phyloP scores from a whole-genome alignment of 108 stramenopile species.

The Aureococcus anophagefferens region DNA sequence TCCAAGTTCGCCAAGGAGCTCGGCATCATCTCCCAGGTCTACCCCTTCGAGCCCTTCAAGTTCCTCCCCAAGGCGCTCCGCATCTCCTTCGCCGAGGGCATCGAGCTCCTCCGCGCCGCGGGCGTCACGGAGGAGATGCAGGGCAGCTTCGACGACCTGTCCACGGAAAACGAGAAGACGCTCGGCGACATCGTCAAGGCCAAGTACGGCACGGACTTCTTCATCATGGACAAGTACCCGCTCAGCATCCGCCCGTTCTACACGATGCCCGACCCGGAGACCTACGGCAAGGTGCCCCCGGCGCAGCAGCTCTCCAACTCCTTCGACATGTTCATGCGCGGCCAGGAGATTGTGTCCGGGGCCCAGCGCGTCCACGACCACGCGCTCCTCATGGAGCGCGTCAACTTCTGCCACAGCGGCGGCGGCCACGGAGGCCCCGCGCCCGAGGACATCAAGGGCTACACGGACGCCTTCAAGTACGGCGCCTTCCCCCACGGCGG shows the following conservation, averaged over 20 bases:
- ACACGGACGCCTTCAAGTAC: constrained; percentile 91
- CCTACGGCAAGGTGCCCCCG: background rate
- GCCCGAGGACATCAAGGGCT: constrained; percentile 52
- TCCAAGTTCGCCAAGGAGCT: constrained; percentile 72
- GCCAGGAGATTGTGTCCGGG: constrained; percentile 96
- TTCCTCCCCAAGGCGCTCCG: constrained; percentile 81
- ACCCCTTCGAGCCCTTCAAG: constrained; percentile 90
- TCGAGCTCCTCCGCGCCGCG: constrained; percentile 66
- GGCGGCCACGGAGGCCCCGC: background rate
- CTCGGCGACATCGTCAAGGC: constrained; percentile 87
- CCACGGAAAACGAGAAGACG: constrained; percentile 92
- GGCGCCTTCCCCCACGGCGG: constrained; percentile 94
- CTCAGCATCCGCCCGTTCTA: constrained; percentile 92
- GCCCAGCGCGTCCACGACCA: constrained; percentile 98
- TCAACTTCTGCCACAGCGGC: constrained; percentile 26
- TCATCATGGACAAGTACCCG: constrained; percentile 99
- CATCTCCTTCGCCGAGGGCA: constrained; percentile 83
- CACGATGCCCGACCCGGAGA: constrained; percentile 91
- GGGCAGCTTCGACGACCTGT: constrained; percentile 78
- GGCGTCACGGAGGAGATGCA: constrained; percentile 54
- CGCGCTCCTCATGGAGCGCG: constrained; percentile 76
- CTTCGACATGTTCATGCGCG: constrained; percentile 98
- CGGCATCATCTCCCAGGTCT: constrained; percentile 78
- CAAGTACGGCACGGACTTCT: constrained; percentile 97
- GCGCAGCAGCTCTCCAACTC: constrained; percentile 65